These are phyloP conservation scores for Colletotrichum sp. DNA, from an alignment of 2,329 filamentous ascomycete species.

Conservation along the genomic window DNA sequence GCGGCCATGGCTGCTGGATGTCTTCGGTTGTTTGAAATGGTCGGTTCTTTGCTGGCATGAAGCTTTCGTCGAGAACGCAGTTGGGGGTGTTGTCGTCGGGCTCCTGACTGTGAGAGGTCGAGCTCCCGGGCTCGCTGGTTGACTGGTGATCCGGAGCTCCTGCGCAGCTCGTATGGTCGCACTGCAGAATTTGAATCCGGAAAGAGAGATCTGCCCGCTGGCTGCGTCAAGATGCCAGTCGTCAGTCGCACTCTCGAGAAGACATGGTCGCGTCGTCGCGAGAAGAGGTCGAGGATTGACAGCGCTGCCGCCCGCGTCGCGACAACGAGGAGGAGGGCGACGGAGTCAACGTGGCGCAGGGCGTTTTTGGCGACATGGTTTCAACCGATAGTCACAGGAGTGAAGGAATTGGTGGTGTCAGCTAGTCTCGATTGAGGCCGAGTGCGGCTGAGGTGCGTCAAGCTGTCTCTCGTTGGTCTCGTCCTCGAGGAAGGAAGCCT, in stretches of 20 bases:
- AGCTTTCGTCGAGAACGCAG: not conserved
- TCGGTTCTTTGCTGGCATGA: no score
- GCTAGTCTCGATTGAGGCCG: slow-evolving; percentile 12
- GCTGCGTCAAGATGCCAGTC: not conserved
- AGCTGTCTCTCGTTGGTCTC: not conserved
- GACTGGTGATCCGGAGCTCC: not conserved
- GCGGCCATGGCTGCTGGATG: slow-evolving; percentile 36
- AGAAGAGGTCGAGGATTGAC: not conserved
- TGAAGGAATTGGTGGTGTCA: not conserved
- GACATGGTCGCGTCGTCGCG: not conserved
- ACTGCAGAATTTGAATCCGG: not conserved
- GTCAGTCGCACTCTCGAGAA: not conserved
- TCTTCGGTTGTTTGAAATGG: no score
- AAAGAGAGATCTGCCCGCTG: not conserved
- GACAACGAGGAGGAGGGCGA: not conserved
- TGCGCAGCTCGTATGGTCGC: not conserved
- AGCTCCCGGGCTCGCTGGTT: not conserved
- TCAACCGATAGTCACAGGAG: not conserved
- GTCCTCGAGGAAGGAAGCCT: not conserved
- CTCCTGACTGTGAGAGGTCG: not conserved
- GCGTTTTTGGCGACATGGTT: slow-evolving; percentile 14
- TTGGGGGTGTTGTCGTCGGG: not conserved
- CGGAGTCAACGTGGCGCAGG: slow-evolving; percentile 7
- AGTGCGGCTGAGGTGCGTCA: slow-evolving; percentile 16
- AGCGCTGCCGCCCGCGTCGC: not conserved